A percentile compares a stretch with the other conserved stretches of the same genome.
Evolutionary conservation across 2,329 filamentous ascomycete species (phyloP).

Genomic region (Coniochaeta sp.): DNA sequence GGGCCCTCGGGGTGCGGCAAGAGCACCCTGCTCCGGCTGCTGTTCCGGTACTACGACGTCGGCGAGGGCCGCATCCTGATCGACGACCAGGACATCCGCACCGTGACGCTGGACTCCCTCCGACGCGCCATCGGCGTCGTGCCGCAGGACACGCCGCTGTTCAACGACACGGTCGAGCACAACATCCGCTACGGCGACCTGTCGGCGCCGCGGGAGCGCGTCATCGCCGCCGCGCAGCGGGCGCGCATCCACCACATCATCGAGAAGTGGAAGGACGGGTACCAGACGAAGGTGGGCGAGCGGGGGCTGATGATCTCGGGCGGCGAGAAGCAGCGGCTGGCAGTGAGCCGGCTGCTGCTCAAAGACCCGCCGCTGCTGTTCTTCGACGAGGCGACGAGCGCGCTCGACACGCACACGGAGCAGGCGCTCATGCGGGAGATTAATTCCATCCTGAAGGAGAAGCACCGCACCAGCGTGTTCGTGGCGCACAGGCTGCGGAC

Average conservation of each 20-base stretch:
- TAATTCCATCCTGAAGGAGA: constrained; percentile 84
- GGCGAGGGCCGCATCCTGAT: constrained; percentile 80
- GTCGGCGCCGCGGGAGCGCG: constrained; percentile 63
- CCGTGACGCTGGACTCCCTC: constrained; percentile 75
- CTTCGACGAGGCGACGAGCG: constrained; percentile 92
- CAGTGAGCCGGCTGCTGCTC: constrained; percentile 73
- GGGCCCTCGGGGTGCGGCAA: constrained; percentile 95
- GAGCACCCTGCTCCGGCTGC: constrained; percentile 79
- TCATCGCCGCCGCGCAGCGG: constrained; percentile 70
- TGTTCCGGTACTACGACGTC: constrained; percentile 93
- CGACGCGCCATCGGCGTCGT: constrained; percentile 87
- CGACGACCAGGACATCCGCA: constrained; percentile 85
- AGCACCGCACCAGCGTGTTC: constrained; percentile 83
- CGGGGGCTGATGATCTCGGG: constrained; percentile 95
- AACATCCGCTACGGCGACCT: constrained; percentile 92
- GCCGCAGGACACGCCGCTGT: constrained; percentile 92
- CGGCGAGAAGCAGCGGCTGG: constrained; percentile 87
- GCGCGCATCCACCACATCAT: constrained; percentile 84
- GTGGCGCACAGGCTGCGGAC: constrained; percentile 86
- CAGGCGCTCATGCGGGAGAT: constrained; percentile 87
- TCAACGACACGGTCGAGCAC: constrained; percentile 93
- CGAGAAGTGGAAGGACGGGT: constrained; percentile 73
- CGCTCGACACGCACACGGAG: constrained; percentile 89
- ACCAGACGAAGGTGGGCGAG: constrained; percentile 86
- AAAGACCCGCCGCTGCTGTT: constrained; percentile 88